Percentiles rank a stretch among this genome's conserved stretches.
These are phyloP conservation scores for Angophora floribunda DNA, from an alignment of 345 rosid genomes.

Conservation along the genomic window DNA sequence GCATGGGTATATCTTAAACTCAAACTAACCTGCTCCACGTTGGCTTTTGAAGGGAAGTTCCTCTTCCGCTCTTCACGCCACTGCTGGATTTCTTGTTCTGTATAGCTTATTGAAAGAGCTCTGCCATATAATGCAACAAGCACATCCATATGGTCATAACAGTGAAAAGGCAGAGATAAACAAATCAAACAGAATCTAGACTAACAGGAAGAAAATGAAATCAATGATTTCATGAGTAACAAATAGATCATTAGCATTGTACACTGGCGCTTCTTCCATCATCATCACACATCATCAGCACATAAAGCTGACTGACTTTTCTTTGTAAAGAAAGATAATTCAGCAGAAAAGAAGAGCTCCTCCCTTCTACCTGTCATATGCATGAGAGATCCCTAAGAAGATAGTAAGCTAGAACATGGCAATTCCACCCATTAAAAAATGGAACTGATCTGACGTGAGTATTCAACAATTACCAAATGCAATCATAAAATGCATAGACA, in stretches of 20 bases:
- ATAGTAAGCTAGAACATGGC: not conserved
- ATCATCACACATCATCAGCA: not conserved
- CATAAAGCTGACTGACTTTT: not conserved
- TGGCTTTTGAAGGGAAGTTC: constrained; percentile 57
- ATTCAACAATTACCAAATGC: not conserved
- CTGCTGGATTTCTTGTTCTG: constrained; percentile 58
- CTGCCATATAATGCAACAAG: constrained; percentile 6
- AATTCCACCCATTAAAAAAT: not conserved
- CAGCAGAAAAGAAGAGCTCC: not conserved
- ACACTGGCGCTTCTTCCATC: not conserved
- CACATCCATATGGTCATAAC: not conserved
- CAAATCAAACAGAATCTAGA: not conserved
- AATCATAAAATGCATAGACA: not conserved
- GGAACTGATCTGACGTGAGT: not conserved
- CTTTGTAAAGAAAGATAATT: no score
- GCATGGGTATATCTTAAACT: not conserved
- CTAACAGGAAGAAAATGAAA: not conserved
- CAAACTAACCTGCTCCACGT: constrained; percentile 46
- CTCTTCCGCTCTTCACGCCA: constrained; percentile 83
- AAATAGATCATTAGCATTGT: not conserved
- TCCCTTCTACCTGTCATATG: not conserved
- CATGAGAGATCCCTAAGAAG: not conserved
- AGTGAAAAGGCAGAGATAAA: not conserved
- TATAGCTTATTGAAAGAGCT: constrained; percentile 28
- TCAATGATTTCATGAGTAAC: not conserved